Conservation (phyloP, 2,329 filamentous ascomycete species). For the Aspergillus sp. region DNA sequence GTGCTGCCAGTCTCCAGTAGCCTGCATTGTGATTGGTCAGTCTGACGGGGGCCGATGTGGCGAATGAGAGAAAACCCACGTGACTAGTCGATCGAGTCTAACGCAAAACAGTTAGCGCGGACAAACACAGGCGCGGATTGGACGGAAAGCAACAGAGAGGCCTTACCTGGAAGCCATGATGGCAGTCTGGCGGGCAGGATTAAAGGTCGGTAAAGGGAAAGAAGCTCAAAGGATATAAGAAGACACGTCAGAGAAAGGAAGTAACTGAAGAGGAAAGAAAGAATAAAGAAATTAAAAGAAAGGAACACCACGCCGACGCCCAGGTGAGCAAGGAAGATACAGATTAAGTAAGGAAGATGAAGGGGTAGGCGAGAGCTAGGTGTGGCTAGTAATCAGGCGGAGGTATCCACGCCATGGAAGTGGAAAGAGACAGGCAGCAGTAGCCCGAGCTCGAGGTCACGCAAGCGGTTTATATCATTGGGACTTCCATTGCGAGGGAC, state of each 20-base stretch:
- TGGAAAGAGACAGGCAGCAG: slow-evolving; percentile 14
- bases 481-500: slow-evolving; percentile 28
- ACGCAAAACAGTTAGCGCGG: slow-evolving; percentile 24
- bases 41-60: slow-evolving; percentile 1
- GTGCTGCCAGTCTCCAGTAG: slow-evolving; percentile 97
- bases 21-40: slow-evolving; percentile 42
- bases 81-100: slow-evolving; percentile 77
- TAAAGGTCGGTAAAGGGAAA: too few species aligned
- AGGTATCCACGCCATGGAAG: slow-evolving; percentile 6
- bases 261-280: slow-evolving; percentile 1
- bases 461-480: slow-evolving; percentile 41
- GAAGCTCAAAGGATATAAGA: slow-evolving; percentile 12
- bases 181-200: slow-evolving; percentile 16
- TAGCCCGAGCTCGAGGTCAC: slow-evolving; percentile 30
- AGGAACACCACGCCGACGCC: background rate
- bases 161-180: slow-evolving; percentile 36
- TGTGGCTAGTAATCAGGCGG: slow-evolving; percentile 1
- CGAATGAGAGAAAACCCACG: slow-evolving; percentile 50
- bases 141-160: slow-evolving; percentile 6
- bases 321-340: background rate
- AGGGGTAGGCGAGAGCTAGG: slow-evolving; percentile 4
- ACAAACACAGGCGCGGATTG: slow-evolving; percentile 17
- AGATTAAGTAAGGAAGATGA: slow-evolving; percentile 2
- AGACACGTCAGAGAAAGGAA: slow-evolving; percentile 1
- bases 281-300: slow-evolving; percentile 7